Percentiles rank a stretch among this genome's conserved stretches.
phyloP scores from a whole-genome alignment of 179 eudicot species.

The Camellia oleifera region DNA sequence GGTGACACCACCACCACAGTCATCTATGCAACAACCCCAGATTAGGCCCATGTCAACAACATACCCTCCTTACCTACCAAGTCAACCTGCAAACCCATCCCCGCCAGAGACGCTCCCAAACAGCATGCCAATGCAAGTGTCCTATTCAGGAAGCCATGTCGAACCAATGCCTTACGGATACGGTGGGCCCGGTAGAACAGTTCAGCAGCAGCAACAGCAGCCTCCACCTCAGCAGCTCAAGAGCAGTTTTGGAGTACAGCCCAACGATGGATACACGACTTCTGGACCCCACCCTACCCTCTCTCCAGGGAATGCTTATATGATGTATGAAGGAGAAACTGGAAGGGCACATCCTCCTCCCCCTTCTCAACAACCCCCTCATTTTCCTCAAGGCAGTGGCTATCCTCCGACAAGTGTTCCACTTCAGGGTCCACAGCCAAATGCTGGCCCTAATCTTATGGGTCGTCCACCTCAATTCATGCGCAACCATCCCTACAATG shows the following conservation, averaged over 20 bases:
- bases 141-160: slow-evolving; percentile 47
- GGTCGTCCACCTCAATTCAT: slow-evolving; percentile 53
- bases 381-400: slow-evolving; percentile 45
- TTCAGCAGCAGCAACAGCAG: slow-evolving; percentile 41
- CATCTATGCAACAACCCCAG: slow-evolving; percentile 49
- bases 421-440: slow-evolving; percentile 43
- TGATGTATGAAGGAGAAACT: slow-evolving; percentile 63
- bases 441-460: slow-evolving; percentile 37
- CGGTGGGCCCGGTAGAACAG: slow-evolving; percentile 56
- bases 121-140: slow-evolving; percentile 67
- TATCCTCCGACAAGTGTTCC: slow-evolving; percentile 51
- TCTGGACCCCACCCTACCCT: slow-evolving; percentile 56
- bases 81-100: slow-evolving; percentile 55
- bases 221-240: slow-evolving; percentile 36
- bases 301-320: slow-evolving; percentile 59
- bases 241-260: slow-evolving; percentile 42
- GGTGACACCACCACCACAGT: slow-evolving; percentile 43
- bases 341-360: slow-evolving; percentile 47
- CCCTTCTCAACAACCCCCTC: slow-evolving; percentile 46
- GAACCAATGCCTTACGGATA: slow-evolving; percentile 64
- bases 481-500: slow-evolving; percentile 75
- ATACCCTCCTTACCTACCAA: slow-evolving; percentile 59
- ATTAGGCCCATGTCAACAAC: slow-evolving; percentile 45
- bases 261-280: slow-evolving; percentile 58
- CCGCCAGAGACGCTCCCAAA: slow-evolving; percentile 46